A percentile compares a stretch with the other conserved stretches of the same genome.
Evolutionary conservation across 345 rosid species (phyloP).

Genomic region (Erodium maritimum): DNA sequence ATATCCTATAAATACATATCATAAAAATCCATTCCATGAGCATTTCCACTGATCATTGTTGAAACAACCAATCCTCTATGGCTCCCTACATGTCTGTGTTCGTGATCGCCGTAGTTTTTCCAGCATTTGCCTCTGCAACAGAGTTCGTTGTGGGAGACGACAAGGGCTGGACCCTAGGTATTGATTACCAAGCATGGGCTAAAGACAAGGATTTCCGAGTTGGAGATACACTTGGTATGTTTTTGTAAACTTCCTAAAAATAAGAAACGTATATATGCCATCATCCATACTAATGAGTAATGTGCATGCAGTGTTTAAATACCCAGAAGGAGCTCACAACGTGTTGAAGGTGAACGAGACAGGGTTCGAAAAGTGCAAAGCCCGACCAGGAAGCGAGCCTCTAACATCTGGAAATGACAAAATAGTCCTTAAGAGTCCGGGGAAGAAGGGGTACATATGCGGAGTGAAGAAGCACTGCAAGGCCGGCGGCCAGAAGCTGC

Average conservation of each 20-base stretch:
- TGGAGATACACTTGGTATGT: conserved; percentile 20
- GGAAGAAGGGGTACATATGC: conserved; percentile 15
- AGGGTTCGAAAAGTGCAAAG: conserved; percentile 10
- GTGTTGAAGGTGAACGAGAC: conserved; percentile 23
- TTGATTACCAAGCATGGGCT: conserved; percentile 22
- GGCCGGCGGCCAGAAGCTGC: conserved; percentile 1
- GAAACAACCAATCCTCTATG: no score
- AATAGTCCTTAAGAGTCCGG: conserved; percentile 6
- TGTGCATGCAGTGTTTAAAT: conserved; percentile 15
- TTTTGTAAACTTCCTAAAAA: no score
- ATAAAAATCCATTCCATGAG: no score
- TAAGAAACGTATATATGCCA: no score
- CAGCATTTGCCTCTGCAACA: conserved; percentile 5
- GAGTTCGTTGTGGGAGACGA: conserved; percentile 22
- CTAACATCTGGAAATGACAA: conserved; percentile 7
- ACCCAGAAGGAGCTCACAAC: conserved; percentile 10
- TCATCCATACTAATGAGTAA: no score
- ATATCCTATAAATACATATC: no score
- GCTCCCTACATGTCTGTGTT: not conserved
- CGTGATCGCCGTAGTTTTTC: not conserved
- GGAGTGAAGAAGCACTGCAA: conserved; percentile 3
- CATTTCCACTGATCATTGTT: no score
- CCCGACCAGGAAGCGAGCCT: conserved; percentile 1
- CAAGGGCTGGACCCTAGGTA: conserved; percentile 9
- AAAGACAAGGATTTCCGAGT: conserved; percentile 8